Evolutionary conservation across 2,329 filamentous ascomycete genomes (phyloP).

Genomic region (Berkeleyomyces basicola): DNA sequence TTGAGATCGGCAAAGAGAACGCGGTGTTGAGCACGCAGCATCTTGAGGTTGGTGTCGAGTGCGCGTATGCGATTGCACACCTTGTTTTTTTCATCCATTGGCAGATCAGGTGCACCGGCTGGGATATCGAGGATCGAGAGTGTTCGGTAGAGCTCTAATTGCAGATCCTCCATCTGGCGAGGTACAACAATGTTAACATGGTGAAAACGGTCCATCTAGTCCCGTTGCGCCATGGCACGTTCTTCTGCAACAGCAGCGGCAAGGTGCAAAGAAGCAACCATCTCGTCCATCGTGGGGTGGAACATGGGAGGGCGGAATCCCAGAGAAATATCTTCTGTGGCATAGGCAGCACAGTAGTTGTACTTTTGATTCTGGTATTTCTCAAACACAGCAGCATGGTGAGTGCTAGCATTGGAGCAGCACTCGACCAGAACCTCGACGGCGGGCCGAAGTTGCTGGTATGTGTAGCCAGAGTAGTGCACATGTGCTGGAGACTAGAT

Average conservation of each 20-base stretch:
- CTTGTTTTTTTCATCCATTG: neutral
- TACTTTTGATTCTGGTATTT: conserved; percentile 84
- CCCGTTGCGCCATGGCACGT: conserved; percentile 7
- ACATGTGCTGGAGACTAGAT: conserved; percentile 61
- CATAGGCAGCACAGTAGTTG: conserved; percentile 68
- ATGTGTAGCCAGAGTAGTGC: conserved; percentile 88
- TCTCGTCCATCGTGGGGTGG: conserved; percentile 13
- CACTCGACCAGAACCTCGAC: conserved; percentile 71
- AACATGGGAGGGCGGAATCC: conserved; percentile 33
- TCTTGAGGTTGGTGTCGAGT: neutral
- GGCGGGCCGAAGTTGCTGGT: conserved; percentile 61
- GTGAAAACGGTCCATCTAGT: conserved; percentile 8
- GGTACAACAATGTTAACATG: neutral
- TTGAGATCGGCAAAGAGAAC: neutral
- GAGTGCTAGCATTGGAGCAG: conserved; percentile 62
- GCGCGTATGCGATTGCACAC: neutral
- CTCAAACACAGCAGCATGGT: conserved; percentile 76
- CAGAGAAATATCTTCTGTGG: conserved; percentile 54
- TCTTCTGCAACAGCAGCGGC: neutral
- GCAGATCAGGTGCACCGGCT: neutral
- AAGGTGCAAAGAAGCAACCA: conserved; percentile 5
- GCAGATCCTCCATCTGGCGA: neutral
- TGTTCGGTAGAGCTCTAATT: neutral
- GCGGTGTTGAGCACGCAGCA: neutral
- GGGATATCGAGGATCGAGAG: neutral